These are phyloP conservation scores for Clohesyomyces aquaticus DNA, from an alignment of 495 filamentous ascomycete genomes.

Conservation along the genomic window DNA sequence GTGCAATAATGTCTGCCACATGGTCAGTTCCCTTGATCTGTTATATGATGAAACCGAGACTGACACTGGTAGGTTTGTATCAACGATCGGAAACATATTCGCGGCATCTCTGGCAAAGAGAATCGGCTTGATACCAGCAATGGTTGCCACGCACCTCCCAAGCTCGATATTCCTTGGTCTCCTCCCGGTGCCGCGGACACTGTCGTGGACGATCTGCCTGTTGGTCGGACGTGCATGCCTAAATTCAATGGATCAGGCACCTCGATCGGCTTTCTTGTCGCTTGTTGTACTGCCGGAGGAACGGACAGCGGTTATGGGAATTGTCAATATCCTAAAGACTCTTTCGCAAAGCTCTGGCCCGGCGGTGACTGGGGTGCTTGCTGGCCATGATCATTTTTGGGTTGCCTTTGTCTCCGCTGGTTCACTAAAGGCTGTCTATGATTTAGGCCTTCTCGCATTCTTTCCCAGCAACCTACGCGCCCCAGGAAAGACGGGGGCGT, in stretches of 20 bases:
- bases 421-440: conserved; percentile 38
- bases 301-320: conserved; percentile 42
- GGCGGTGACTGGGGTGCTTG: conserved; percentile 34
- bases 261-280: conserved; percentile 62
- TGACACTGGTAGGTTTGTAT: conserved; percentile 57
- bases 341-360: conserved; percentile 35
- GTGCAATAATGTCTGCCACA: conserved; percentile 38
- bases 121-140: conserved; percentile 81
- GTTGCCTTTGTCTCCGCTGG: conserved; percentile 39
- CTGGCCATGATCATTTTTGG: conserved; percentile 29
- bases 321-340: conserved; percentile 41
- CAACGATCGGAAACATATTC: conserved; percentile 70
- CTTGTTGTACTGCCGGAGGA: conserved; percentile 36
- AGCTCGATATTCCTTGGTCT: conserved; percentile 72
- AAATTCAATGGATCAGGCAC: conserved; percentile 81
- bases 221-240: conserved; percentile 64
- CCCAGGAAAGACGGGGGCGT: not conserved
- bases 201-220: conserved; percentile 66
- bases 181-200: conserved; percentile 63
- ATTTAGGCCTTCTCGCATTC: conserved; percentile 32
- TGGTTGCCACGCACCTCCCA: conserved; percentile 85
- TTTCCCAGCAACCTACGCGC: conserved; percentile 28
- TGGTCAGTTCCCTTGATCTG: conserved; percentile 10
- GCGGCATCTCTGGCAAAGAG: conserved; percentile 74
- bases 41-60: conserved; percentile 59